Conservation (phyloP, 805 yeast species). For the Cyberlindnera xishuangbannaensis region DNA sequence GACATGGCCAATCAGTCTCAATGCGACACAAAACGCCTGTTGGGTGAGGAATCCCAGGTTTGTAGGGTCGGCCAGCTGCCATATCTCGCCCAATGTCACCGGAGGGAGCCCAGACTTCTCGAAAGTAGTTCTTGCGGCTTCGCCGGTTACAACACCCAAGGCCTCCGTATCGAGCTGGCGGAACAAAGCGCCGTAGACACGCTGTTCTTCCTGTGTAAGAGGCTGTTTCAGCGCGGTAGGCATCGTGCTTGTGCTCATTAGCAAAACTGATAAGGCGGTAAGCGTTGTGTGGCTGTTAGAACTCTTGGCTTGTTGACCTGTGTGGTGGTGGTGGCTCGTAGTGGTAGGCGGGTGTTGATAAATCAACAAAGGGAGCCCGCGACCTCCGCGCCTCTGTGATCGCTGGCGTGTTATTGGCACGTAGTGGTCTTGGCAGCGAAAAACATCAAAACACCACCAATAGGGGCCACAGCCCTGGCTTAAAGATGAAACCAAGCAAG, state of each 20-base stretch:
- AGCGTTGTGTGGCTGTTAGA: too few relatives aligned
- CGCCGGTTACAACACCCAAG: slow-evolving; percentile 83
- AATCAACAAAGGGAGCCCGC: background rate
- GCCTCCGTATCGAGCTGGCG: slow-evolving; percentile 71
- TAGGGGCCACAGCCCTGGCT: too few relatives aligned
- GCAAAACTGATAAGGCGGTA: too few relatives aligned
- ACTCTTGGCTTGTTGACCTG: too few relatives aligned
- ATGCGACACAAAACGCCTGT: slow-evolving; percentile 75
- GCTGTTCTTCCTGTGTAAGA: slow-evolving; percentile 67
- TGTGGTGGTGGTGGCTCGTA: too few relatives aligned
- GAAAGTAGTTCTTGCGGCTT: slow-evolving; percentile 72
- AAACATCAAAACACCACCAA: too few relatives aligned
- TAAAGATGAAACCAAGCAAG: too few relatives aligned
- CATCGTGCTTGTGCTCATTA: slow-evolving; percentile 10
- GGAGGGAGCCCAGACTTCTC: slow-evolving; percentile 84
- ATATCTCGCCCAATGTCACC: slow-evolving; percentile 74
- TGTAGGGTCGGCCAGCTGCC: slow-evolving; percentile 91
- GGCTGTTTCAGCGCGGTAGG: slow-evolving; percentile 28
- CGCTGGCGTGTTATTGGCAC: slow-evolving; percentile 4
- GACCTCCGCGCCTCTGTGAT: background rate
- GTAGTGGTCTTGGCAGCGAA: slow-evolving; percentile 2
- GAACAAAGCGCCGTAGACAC: slow-evolving; percentile 69
- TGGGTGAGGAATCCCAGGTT: slow-evolving; percentile 81
- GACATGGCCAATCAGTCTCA: slow-evolving; percentile 84
- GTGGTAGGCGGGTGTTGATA: slow-evolving; percentile 1